Conservation (phyloP, 345 rosid genomes). For the Zanthoxylum bungeanum region DNA sequence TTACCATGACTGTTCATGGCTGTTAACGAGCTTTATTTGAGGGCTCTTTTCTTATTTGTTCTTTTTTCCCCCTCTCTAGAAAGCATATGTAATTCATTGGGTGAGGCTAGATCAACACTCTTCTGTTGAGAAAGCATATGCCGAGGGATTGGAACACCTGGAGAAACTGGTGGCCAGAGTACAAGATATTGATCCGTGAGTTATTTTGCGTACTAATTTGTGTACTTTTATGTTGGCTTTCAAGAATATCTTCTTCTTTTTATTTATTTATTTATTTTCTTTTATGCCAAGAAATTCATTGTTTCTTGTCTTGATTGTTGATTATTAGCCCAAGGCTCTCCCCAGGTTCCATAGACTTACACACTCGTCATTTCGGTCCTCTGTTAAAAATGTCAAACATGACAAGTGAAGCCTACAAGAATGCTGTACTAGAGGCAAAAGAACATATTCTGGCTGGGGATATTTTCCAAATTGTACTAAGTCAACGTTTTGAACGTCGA, state of each 20-base stretch:
- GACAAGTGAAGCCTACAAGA: conserved; percentile 63
- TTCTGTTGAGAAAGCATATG: conserved; percentile 47
- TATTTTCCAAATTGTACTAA: conserved; percentile 80
- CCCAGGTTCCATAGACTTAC: conserved; percentile 50
- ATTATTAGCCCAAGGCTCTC: conserved; percentile 50
- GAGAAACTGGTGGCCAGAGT: conserved; percentile 43
- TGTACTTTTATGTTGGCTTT: background rate
- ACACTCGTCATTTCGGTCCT: conserved; percentile 63
- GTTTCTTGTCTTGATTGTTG: conserved; percentile 17
- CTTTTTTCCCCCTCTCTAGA: conserved; percentile 26
- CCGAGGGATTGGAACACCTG: conserved; percentile 43
- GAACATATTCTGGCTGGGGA: conserved; percentile 88
- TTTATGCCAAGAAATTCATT: background rate
- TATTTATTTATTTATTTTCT: too few relatives aligned
- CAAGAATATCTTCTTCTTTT: background rate
- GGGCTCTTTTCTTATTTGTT: background rate
- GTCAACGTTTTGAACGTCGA: conserved; percentile 84
- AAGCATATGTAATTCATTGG: conserved; percentile 58
- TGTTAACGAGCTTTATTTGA: background rate
- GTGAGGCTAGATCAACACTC: conserved; percentile 49
- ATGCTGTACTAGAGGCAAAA: conserved; percentile 65
- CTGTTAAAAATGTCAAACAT: conserved; percentile 57
- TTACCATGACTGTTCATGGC: background rate
- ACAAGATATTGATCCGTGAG: conserved; percentile 42
- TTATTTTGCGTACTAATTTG: conserved; percentile 6